A percentile compares a stretch with the other conserved stretches of the same genome.
These are phyloP conservation scores for Nakazawaea anatomiae DNA, from an alignment of 805 yeast species.

Conservation along the genomic window DNA sequence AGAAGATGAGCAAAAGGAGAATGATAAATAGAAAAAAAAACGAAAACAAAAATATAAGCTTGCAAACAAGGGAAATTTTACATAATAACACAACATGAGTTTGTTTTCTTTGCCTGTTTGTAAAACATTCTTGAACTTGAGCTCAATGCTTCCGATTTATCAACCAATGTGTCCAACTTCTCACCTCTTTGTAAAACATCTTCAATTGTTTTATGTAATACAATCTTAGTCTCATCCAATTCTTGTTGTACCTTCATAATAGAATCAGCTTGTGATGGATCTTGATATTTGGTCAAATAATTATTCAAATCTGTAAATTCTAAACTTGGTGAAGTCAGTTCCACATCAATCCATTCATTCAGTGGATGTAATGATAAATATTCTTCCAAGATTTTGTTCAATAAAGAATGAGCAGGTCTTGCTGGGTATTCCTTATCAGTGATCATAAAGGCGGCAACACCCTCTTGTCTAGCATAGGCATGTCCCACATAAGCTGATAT, in stretches of 20 bases:
- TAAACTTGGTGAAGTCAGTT: slow-evolving; percentile 39
- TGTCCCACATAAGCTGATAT: slow-evolving; percentile 70
- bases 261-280: slow-evolving; percentile 95
- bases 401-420: slow-evolving; percentile 89
- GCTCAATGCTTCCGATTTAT: slow-evolving; percentile 89
- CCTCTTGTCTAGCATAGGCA: slow-evolving; percentile 85
- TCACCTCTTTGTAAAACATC: slow-evolving; percentile 94
- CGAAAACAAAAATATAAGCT: background rate
- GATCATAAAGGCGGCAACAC: slow-evolving; percentile 84
- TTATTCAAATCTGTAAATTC: slow-evolving; percentile 55
- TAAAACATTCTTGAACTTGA: slow-evolving; percentile 89
- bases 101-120: slow-evolving; percentile 93
- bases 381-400: slow-evolving; percentile 89
- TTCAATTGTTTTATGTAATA: slow-evolving; percentile 92
- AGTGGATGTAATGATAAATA: slow-evolving; percentile 79
- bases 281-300: slow-evolving; percentile 83
- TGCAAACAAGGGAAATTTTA: slow-evolving; percentile 22
- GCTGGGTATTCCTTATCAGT: slow-evolving; percentile 96
- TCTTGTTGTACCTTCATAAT: slow-evolving; percentile 97
- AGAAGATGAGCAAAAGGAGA: background rate
- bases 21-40: background rate
- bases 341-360: slow-evolving; percentile 52
- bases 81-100: slow-evolving; percentile 80
- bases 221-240: slow-evolving; percentile 95
- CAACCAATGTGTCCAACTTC: slow-evolving; percentile 88